These are phyloP conservation scores for Phytopythium chamaehyphon DNA, from an alignment of 352 stramenopile genomes.

Conservation along the genomic window DNA sequence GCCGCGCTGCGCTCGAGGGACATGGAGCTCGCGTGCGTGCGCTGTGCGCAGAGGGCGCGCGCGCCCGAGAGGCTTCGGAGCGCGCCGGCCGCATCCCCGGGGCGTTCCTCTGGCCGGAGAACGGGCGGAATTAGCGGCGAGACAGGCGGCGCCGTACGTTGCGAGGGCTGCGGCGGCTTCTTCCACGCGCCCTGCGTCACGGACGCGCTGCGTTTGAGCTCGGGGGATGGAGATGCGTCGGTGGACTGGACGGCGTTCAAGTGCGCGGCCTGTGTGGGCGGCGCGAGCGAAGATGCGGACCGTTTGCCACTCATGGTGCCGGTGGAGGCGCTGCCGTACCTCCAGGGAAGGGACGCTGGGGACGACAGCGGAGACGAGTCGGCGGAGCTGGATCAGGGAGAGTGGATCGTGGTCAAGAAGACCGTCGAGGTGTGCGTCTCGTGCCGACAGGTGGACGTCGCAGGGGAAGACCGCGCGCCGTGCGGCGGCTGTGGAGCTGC, in stretches of 20 bases:
- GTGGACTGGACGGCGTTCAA: constrained; percentile 8
- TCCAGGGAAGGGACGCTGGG: constrained; percentile 4
- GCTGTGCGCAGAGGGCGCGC: constrained; percentile 26
- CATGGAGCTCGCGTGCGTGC: constrained; percentile 46
- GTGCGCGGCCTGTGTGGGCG: constrained; percentile 19
- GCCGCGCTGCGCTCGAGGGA: background rate
- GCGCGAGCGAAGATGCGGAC: background rate
- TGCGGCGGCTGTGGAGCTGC: constrained; percentile 30
- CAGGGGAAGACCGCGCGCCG: constrained; percentile 14
- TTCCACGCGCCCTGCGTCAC: constrained; percentile 38
- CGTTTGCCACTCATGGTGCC: constrained; percentile 33
- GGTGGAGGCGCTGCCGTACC: constrained; percentile 16
- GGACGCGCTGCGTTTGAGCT: background rate
- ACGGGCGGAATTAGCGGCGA: background rate
- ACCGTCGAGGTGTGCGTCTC: constrained; percentile 46
- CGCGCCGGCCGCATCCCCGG: background rate
- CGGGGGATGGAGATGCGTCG: background rate
- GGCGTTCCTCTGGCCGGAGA: background rate
- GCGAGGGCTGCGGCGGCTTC: constrained; percentile 30
- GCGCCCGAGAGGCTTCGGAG: constrained; percentile 8
- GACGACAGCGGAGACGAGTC: constrained; percentile 8
- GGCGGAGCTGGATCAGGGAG: background rate
- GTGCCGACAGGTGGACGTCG: constrained; percentile 55
- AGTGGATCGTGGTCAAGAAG: constrained; percentile 35
- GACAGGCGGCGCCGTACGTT: constrained; percentile 18